These are phyloP conservation scores for Diaporthe sp. DNA, from an alignment of 2,329 filamentous ascomycete species.

Conservation along the genomic window DNA sequence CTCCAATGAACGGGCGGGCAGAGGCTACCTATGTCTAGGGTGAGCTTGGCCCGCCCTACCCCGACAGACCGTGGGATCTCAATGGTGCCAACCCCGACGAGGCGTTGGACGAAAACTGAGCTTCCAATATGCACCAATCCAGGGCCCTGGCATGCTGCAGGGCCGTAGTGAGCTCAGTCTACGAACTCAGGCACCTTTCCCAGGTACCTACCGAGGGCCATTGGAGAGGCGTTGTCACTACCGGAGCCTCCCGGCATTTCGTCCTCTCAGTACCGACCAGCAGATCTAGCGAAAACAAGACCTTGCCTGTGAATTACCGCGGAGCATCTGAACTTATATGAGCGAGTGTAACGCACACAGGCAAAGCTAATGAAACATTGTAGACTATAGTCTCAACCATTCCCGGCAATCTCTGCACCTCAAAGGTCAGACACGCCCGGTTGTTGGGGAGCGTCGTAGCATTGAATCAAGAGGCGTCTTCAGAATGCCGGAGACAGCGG, in stretches of 20 bases:
- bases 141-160: conserved; percentile 3
- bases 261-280: background rate
- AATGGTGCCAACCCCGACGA: background rate
- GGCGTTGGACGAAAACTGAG: conserved; percentile 27
- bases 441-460: conserved; percentile 15
- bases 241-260: background rate
- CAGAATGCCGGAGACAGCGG: background rate
- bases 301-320: background rate
- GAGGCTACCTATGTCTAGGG: conserved; percentile 18
- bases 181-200: background rate
- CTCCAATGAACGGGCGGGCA: conserved; percentile 20
- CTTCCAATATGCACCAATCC: conserved; percentile 16
- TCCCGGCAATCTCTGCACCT: background rate
- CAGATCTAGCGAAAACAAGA: conserved; percentile 18
- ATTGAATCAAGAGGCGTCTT: background rate
- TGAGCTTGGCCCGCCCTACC: conserved; percentile 31
- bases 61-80: background rate
- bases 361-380: background rate
- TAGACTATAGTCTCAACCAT: background rate
- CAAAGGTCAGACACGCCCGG: background rate
- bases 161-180: background rate
- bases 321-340: background rate
- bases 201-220: background rate
- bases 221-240: background rate
- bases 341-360: background rate